Evolutionary conservation across 495 filamentous ascomycete species (phyloP), one percentile per base, ranked within the genome.

Genomic region (Elaphomyces granulatus): DNA sequence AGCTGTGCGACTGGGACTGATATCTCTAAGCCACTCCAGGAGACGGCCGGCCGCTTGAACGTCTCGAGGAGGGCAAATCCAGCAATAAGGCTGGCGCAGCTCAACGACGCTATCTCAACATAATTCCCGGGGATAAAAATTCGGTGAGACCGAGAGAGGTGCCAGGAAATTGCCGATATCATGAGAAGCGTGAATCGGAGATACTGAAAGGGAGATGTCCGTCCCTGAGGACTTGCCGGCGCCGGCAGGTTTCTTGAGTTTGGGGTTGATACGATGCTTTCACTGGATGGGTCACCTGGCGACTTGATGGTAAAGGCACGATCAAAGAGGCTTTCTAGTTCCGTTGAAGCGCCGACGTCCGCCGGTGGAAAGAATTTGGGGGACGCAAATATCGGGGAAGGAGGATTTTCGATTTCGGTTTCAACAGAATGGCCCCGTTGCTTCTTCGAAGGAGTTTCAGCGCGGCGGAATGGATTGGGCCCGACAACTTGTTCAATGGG

Each of bases 341-440:
- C 66, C 18, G 68, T 71, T 12, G 63, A 60, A 9, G 60, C 55
- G 23, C 50, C 46, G 34, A 64, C 49, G 39, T 68, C 64, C 32
- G 49, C 60, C 26, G 48, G 44, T 2, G 66, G 61, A 36, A 75
- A 74, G 52, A 77, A 74, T 19, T 52, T 67, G 0, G 68, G 71
- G 3, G 55, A 58, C 14, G 65, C 61, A 43, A 75, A 68, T 15
- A 38, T 38, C 15, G 45, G 23, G 10, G 18, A 49, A 20, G 41
- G 42, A 15, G 46, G 19, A n/a, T 57, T 52, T 6, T 28, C 12
- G 23, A 12, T 12, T 6, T 28, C 12, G 23, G 23, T 12, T 12
- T 6, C 23, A 6, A 6, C 23, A 6, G 6, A 6, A 8, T 40
- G 32, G 2, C 19, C 26, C 16, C 28, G 15, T 7, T 18, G 26